Evolutionary conservation across 2,329 filamentous ascomycete species (phyloP).

Genomic region (Ascochyta koolunga): DNA sequence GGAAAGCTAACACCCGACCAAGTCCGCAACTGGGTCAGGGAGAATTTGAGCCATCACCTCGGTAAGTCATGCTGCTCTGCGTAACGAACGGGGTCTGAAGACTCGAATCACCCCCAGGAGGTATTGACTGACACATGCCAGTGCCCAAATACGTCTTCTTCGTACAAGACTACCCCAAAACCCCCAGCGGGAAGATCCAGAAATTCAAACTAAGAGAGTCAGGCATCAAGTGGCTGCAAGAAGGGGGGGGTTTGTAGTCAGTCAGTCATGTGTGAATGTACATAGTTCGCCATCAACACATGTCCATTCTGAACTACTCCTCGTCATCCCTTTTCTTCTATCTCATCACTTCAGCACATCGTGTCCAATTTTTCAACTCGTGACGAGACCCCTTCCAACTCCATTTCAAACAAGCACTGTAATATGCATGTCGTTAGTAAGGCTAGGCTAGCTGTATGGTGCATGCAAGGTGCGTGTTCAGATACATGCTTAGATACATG

Average conservation of each 20-base stretch:
- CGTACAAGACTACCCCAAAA: slow-evolving; percentile 86
- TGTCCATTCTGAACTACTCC: no score
- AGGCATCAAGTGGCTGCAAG: slow-evolving; percentile 50
- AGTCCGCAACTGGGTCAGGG: slow-evolving; percentile 74
- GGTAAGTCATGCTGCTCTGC: slow-evolving; percentile 54
- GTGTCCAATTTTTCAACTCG: no score
- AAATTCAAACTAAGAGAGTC: slow-evolving; percentile 83
- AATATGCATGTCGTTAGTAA: no score
- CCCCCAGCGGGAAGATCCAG: slow-evolving; percentile 94
- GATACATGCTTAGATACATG: no score
- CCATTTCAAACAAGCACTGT: no score
- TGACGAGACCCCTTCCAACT: no score
- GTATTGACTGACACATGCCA: slow-evolving; percentile 23
- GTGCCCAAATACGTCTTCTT: slow-evolving; percentile 92
- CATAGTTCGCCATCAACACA: not conserved
- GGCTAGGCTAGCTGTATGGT: no score
- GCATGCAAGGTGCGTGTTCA: no score
- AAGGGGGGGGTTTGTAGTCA: slow-evolving; percentile 28
- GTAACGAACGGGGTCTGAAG: no score
- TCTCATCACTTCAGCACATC: no score
- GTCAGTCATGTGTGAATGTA: no score
- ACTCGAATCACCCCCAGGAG: not conserved
- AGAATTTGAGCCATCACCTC: slow-evolving; percentile 73
- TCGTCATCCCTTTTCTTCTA: no score
- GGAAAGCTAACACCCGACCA: slow-evolving; percentile 60